These are phyloP conservation scores for Solanum sitiens DNA, from an alignment of 257 asterid genomes.

Conservation along the genomic window DNA sequence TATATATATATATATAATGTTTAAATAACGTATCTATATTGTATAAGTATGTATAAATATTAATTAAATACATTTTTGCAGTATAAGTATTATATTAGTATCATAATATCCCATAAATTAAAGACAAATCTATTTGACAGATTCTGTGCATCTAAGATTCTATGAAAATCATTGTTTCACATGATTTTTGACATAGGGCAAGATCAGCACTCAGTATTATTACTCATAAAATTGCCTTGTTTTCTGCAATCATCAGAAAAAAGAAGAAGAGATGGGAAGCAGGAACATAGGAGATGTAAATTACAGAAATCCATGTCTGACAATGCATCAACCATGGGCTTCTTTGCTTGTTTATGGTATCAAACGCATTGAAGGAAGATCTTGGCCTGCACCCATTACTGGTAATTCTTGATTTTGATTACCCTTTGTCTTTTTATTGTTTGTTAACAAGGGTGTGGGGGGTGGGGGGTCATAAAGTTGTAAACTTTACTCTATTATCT, in stretches of 20 bases:
- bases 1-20: no score
- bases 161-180: background rate
- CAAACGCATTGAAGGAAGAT: constrained; percentile 92
- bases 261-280: constrained; percentile 26
- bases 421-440: background rate
- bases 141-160: background rate
- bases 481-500: background rate
- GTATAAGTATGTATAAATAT: no score
- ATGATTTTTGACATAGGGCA: background rate
- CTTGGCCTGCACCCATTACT: constrained; percentile 85
- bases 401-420: constrained; percentile 23
- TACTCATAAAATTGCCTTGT: background rate
- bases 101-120: background rate
- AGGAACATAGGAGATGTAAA: constrained; percentile 23
- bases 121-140: no score
- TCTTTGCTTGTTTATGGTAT: constrained; percentile 84
- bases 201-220: background rate
- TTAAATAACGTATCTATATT: no score
- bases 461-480: background rate
- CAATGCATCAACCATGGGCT: constrained; percentile 99
- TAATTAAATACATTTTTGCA: no score
- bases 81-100: no score
- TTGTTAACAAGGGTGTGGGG: background rate
- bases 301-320: constrained; percentile 78
- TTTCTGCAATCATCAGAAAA: background rate